Percentiles rank a stretch among this genome's conserved stretches.
Evolutionary conservation across 2,329 filamentous ascomycete species (phyloP).

Genomic region (Bipolaris sorokiniana): DNA sequence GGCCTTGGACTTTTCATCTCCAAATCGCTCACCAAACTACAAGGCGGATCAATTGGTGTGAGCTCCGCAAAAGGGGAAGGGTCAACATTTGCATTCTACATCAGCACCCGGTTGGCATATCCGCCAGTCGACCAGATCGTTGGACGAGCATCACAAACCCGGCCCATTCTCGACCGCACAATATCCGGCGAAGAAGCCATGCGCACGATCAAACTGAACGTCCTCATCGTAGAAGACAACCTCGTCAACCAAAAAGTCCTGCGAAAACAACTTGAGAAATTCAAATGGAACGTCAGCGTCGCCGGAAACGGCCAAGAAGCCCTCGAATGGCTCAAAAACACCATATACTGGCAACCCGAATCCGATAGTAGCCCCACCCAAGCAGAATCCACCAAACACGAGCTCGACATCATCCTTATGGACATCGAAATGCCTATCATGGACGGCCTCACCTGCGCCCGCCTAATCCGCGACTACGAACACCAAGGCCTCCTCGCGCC

Average conservation of each 20-base stretch:
- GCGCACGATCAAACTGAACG: slow-evolving; percentile 26
- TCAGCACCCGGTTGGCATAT: slow-evolving; percentile 34
- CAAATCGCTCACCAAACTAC: slow-evolving; percentile 37
- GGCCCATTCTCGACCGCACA: slow-evolving; percentile 13
- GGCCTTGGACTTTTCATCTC: slow-evolving; percentile 54
- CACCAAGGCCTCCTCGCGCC: slow-evolving; percentile 25
- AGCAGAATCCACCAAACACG: slow-evolving; percentile 1
- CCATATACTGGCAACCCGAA: slow-evolving; percentile 31
- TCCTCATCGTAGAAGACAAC: slow-evolving; percentile 50
- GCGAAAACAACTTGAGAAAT: slow-evolving; percentile 46
- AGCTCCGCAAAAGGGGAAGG: slow-evolving; percentile 41
- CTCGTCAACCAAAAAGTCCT: slow-evolving; percentile 52
- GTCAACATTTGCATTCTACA: slow-evolving; percentile 52
- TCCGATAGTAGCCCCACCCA: not conserved
- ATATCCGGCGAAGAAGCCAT: slow-evolving; percentile 31
- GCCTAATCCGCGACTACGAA: slow-evolving; percentile 38
- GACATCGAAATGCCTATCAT: slow-evolving; percentile 47
- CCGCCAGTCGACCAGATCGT: slow-evolving; percentile 13
- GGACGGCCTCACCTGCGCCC: slow-evolving; percentile 42
- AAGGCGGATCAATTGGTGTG: slow-evolving; percentile 54
- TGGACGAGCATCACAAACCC: slow-evolving; percentile 4
- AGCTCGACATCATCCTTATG: slow-evolving; percentile 38
- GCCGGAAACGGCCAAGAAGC: slow-evolving; percentile 50
- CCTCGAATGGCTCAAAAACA: slow-evolving; percentile 43
- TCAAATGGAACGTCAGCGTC: slow-evolving; percentile 46